A percentile compares a stretch with the other conserved stretches of the same genome.
These are phyloP conservation scores for Fusarium sarcochroum DNA, from an alignment of 2,329 filamentous ascomycete species.

Conservation along the genomic window DNA sequence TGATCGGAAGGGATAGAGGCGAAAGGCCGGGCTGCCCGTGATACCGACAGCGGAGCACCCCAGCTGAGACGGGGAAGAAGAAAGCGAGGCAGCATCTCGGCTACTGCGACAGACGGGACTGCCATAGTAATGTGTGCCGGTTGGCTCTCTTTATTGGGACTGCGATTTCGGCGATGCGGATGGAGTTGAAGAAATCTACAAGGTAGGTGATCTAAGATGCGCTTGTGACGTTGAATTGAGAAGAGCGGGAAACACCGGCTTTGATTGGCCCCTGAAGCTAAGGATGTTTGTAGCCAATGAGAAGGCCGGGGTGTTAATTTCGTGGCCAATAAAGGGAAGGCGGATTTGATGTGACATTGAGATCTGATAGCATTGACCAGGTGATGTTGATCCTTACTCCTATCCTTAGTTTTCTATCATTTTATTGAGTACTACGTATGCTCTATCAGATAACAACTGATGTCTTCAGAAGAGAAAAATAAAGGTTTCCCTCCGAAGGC, in stretches of 20 bases:
- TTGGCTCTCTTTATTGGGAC: slow-evolving; percentile 1
- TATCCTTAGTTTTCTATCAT: no score
- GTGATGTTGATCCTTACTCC: not conserved
- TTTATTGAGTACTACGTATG: no score
- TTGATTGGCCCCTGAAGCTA: slow-evolving; percentile 43
- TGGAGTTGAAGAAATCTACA: slow-evolving; percentile 33
- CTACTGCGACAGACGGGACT: slow-evolving; percentile 46
- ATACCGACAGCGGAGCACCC: slow-evolving; percentile 52
- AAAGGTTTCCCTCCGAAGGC: no score
- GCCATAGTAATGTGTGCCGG: slow-evolving; percentile 45
- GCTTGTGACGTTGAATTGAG: slow-evolving; percentile 43
- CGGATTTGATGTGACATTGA: slow-evolving; percentile 19
- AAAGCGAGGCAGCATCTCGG: slow-evolving; percentile 65
- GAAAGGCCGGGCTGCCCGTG: slow-evolving; percentile 42
- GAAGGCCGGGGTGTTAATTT: not conserved
- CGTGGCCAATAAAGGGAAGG: slow-evolving; percentile 31
- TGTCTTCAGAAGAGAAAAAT: no score
- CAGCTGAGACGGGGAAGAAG: slow-evolving; percentile 70
- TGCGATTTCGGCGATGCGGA: slow-evolving; percentile 26
- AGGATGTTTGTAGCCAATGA: slow-evolving; percentile 29
- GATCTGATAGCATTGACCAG: slow-evolving; percentile 6
- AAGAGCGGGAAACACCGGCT: slow-evolving; percentile 44
- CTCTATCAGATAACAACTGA: no score
- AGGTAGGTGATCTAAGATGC: slow-evolving; percentile 14
- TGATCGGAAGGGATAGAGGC: slow-evolving; percentile 35